phyloP scores from a whole-genome alignment of 805 yeast species.

The Suhomyces sp. region DNA sequence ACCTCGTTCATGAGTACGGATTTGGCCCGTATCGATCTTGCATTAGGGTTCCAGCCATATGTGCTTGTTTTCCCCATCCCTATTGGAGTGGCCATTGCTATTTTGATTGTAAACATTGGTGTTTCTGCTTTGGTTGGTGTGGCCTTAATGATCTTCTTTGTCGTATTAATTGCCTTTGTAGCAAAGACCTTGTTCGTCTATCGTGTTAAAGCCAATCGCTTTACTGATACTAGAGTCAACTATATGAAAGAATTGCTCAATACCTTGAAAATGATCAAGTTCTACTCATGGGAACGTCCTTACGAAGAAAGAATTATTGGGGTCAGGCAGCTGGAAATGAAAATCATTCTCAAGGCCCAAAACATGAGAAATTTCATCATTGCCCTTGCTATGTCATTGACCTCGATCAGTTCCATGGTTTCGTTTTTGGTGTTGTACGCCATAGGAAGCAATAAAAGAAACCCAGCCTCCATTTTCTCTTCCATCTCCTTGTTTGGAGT shows the following conservation, averaged over 20 bases:
- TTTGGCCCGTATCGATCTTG: slow-evolving; percentile 26
- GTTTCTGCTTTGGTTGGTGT: slow-evolving; percentile 25
- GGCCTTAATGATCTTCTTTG: slow-evolving; percentile 18
- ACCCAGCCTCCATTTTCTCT: slow-evolving; percentile 65
- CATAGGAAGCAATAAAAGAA: slow-evolving; percentile 27
- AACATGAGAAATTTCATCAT: slow-evolving; percentile 57
- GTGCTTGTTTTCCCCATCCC: slow-evolving; percentile 23
- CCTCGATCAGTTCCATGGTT: slow-evolving; percentile 69
- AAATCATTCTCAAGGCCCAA: slow-evolving; percentile 59
- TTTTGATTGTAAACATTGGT: slow-evolving; percentile 23
- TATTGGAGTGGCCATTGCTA: slow-evolving; percentile 21
- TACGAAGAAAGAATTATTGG: slow-evolving; percentile 55
- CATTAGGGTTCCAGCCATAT: slow-evolving; percentile 27
- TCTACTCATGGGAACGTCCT: slow-evolving; percentile 89
- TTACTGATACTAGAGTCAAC: slow-evolving; percentile 75
- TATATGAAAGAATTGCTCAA: slow-evolving; percentile 75
- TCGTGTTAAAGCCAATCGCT: slow-evolving; percentile 56
- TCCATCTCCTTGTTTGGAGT: slow-evolving; percentile 67
- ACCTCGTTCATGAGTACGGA: slow-evolving; percentile 30
- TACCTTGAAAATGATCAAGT: slow-evolving; percentile 78
- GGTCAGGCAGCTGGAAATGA: slow-evolving; percentile 62
- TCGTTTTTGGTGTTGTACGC: slow-evolving; percentile 40
- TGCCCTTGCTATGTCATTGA: slow-evolving; percentile 64
- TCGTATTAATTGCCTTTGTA: slow-evolving; percentile 43
- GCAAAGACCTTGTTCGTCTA: slow-evolving; percentile 52